phyloP scores from a whole-genome alignment of 257 asterid species.

The Cordia subcordata region DNA sequence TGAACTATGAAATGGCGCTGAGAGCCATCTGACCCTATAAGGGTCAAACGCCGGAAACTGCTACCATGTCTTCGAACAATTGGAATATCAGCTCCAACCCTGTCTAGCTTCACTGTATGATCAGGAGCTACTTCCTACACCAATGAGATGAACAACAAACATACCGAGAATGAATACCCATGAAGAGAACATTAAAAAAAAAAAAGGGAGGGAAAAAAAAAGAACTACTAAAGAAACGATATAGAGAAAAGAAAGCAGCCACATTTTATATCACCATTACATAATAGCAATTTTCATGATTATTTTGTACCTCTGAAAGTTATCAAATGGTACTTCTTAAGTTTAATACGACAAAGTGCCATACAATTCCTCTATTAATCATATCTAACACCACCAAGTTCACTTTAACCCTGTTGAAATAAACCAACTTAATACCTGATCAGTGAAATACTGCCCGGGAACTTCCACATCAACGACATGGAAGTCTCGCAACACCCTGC shows the following conservation, averaged over 20 bases:
- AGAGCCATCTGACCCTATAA: constrained; percentile 98
- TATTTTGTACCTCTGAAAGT: too few species aligned
- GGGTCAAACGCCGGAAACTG: constrained; percentile 95
- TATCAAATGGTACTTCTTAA: too few species aligned
- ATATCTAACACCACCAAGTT: background rate
- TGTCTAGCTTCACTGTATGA: constrained; percentile 94
- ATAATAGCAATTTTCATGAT: too few species aligned
- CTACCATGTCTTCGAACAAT: constrained; percentile 98
- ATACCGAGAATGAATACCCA: background rate
- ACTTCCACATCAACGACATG: constrained; percentile 98
- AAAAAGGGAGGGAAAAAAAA: constrained; percentile 2
- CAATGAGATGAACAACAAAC: background rate
- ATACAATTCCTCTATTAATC: too few species aligned
- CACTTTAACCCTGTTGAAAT: background rate
- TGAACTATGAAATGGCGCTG: constrained; percentile 98
- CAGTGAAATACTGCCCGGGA: constrained; percentile 96
- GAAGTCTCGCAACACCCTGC: constrained; percentile 94
- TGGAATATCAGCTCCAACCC: constrained; percentile 95
- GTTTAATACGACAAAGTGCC: background rate
- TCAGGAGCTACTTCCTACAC: constrained; percentile 95
- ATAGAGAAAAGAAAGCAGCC: too few species aligned
- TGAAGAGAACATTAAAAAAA: background rate
- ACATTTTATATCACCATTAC: too few species aligned
- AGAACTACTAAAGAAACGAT: too few species aligned
- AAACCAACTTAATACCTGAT: constrained; percentile 49